These are phyloP conservation scores for Lomentospora prolificans DNA, from an alignment of 2,329 filamentous ascomycete genomes.

Conservation along the genomic window DNA sequence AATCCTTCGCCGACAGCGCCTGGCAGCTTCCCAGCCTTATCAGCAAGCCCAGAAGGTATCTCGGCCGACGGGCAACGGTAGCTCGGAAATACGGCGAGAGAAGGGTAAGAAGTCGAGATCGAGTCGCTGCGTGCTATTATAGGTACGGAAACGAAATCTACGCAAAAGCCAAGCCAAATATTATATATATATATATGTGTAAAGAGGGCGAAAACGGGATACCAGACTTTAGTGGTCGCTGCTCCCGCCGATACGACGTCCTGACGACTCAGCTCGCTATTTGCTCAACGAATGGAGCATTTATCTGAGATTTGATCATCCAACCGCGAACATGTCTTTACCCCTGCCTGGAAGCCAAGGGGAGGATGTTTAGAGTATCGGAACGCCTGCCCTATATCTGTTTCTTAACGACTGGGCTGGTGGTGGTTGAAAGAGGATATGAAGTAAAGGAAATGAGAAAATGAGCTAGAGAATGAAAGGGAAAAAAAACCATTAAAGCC, in stretches of 20 bases:
- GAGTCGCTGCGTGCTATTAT: not conserved
- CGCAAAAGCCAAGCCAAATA: not conserved
- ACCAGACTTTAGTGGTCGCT: not conserved
- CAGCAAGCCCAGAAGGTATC: slow-evolving; percentile 10
- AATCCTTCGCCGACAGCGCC: slow-evolving; percentile 75
- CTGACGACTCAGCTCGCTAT: not conserved
- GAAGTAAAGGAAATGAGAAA: not conserved
- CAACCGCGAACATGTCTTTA: not conserved
- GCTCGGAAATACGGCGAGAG: slow-evolving; percentile 15
- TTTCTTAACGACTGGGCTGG: not conserved
- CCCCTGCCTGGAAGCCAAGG: not conserved
- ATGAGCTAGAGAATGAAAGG: not conserved
- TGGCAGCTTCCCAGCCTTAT: slow-evolving; percentile 11
- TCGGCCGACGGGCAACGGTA: slow-evolving; percentile 16
- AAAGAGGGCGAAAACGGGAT: not conserved
- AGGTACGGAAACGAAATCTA: not conserved
- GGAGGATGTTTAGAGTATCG: not conserved
- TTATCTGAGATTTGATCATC: not conserved
- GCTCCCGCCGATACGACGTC: not conserved
- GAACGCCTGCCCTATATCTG: too few species aligned
- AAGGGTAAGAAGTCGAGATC: slow-evolving; percentile 1
- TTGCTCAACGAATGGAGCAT: not conserved
- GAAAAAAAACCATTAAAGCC: slow-evolving; percentile 3
- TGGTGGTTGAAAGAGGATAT: not conserved
- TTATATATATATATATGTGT: not conserved